Conservation (phyloP, 2,329 filamentous ascomycete species). For the Beauveria caledonica region DNA sequence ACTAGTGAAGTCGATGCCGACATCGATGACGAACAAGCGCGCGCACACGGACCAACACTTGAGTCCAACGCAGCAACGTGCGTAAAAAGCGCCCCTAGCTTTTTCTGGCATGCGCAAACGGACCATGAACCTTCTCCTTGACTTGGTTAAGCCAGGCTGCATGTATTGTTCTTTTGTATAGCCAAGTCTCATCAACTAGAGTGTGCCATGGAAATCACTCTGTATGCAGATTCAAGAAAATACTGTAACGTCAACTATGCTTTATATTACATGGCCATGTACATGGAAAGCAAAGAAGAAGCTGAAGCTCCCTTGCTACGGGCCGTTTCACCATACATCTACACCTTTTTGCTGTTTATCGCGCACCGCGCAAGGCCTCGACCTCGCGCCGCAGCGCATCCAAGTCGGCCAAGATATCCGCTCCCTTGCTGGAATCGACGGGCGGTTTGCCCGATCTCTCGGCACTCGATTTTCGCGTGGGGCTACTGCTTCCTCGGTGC, state of each 20-base stretch:
- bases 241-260: background rate
- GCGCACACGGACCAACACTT: too few relatives aligned
- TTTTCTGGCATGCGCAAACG: too few relatives aligned
- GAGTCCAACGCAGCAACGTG: too few relatives aligned
- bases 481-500: constrained; percentile 36
- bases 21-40: too few relatives aligned
- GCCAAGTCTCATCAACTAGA: background rate
- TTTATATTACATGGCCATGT: background rate
- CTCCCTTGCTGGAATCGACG: constrained; percentile 24
- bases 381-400: constrained; percentile 67
- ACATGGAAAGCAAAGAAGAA: background rate
- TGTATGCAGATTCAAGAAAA: background rate
- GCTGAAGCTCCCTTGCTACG: background rate
- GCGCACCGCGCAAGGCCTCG: constrained; percentile 47
- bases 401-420: constrained; percentile 64
- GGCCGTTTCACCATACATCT: background rate
- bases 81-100: too few relatives aligned
- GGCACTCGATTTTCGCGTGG: constrained; percentile 13
- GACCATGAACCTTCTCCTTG: too few relatives aligned
- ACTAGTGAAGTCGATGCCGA: too few relatives aligned
- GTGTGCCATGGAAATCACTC: too few relatives aligned
- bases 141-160: background rate
- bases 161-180: background rate
- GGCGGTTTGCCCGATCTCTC: constrained; percentile 1
- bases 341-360: background rate